A percentile compares a stretch with the other conserved stretches of the same genome.
Evolutionary conservation across 768 basidiomycete species (phyloP).

Genomic region (Naematelia encephala): DNA sequence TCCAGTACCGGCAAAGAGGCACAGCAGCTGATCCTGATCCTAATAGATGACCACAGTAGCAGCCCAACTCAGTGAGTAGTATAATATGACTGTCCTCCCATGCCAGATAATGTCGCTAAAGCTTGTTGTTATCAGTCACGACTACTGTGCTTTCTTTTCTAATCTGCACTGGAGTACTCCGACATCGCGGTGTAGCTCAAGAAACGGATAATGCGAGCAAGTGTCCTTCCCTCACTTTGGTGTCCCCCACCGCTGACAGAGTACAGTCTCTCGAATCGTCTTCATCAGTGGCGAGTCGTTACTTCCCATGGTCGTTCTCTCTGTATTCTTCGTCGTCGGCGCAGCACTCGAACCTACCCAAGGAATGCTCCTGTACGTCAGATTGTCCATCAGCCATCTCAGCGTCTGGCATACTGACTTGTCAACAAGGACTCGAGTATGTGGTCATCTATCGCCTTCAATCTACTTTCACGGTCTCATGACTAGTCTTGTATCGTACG

Average conservation of each 20-base stretch:
- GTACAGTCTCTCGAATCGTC: constrained; percentile 9
- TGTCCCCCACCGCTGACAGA: not conserved
- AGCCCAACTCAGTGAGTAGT: not conserved
- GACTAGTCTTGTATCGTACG: not conserved
- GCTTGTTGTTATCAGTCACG: too few species aligned
- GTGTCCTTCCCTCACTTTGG: not conserved
- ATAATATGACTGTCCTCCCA: not conserved
- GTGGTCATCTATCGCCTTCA: constrained; percentile 1
- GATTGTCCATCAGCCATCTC: not conserved
- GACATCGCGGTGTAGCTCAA: not conserved
- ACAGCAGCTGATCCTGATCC: not conserved
- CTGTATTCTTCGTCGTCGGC: constrained; percentile 7
- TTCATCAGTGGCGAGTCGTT: constrained; percentile 12
- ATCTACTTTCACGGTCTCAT: constrained; percentile 18
- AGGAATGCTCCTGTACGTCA: constrained; percentile 10
- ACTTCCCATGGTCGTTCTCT: constrained; percentile 10
- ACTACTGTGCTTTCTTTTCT: constrained; percentile 4
- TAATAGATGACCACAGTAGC: not conserved
- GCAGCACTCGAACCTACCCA: not conserved
- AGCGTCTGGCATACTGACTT: not conserved
- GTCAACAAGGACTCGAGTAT: constrained; percentile 11
- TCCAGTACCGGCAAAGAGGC: not conserved
- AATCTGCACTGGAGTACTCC: constrained; percentile 8
- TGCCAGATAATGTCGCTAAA: not conserved
- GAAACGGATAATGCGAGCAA: not conserved